These are phyloP conservation scores for Thymus mandschuricus DNA, from an alignment of 257 asterid species.

Conservation along the genomic window DNA sequence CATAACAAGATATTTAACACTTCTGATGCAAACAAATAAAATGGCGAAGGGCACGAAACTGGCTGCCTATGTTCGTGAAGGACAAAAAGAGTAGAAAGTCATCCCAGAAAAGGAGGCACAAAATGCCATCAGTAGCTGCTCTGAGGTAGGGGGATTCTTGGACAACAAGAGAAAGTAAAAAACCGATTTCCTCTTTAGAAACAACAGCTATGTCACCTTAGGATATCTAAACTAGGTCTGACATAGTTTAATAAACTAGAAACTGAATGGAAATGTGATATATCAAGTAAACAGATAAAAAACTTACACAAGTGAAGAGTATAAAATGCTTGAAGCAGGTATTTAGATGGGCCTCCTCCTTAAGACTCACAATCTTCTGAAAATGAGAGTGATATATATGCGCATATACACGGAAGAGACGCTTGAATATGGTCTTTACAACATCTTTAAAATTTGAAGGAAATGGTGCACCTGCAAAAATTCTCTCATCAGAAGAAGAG, in stretches of 20 bases:
- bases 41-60: not conserved
- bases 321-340: slow-evolving; percentile 86
- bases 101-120: not conserved
- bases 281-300: not conserved
- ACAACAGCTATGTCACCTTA: not conserved
- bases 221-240: not conserved
- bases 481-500: slow-evolving; percentile 21
- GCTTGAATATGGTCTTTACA: slow-evolving; percentile 79
- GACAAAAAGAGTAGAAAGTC: not conserved
- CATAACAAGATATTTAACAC: not conserved
- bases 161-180: too few species aligned
- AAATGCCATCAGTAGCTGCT: not conserved
- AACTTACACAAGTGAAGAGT: slow-evolving; percentile 73
- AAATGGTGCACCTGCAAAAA: slow-evolving; percentile 74
- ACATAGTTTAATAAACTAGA: not conserved
- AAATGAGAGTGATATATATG: slow-evolving; percentile 86
- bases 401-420: slow-evolving; percentile 82
- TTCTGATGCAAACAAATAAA: too few species aligned
- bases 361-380: slow-evolving; percentile 72
- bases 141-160: not conserved
- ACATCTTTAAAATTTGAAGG: slow-evolving; percentile 81
- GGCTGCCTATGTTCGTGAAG: not conserved
- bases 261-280: not conserved
- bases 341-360: slow-evolving; percentile 86
- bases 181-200: not conserved